A percentile compares a stretch with the other conserved stretches of the same genome.
Evolutionary conservation across 768 basidiomycete species (phyloP).

Genomic region (Nidula microcarpa): DNA sequence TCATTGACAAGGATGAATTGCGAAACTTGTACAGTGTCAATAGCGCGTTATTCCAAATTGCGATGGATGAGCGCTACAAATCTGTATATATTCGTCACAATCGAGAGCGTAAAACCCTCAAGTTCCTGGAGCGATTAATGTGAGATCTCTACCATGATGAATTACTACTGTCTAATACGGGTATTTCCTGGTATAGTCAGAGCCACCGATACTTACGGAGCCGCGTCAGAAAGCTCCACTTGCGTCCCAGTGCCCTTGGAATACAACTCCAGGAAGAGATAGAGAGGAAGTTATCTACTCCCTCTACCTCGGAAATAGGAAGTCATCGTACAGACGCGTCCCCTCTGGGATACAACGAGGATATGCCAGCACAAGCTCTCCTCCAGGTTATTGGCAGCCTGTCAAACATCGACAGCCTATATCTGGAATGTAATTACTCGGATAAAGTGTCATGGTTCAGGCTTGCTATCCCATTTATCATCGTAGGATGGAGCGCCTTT

Average conservation of each 20-base stretch:
- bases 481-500: conserved; percentile 16
- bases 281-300: neutral
- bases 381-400: neutral
- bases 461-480: conserved; percentile 7
- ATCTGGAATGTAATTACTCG: neutral
- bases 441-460: neutral
- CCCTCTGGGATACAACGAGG: neutral
- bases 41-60: conserved; percentile 11
- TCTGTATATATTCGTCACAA: neutral
- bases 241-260: neutral
- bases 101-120: neutral
- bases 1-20: conserved; percentile 10
- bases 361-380: neutral
- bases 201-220: neutral
- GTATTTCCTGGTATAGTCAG: neutral
- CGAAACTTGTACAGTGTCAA: conserved; percentile 15
- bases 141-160: neutral
- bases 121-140: neutral
- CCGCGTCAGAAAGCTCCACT: neutral
- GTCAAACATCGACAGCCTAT: neutral
- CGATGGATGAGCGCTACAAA: conserved; percentile 14
- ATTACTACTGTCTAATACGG: neutral
- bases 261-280: neutral
- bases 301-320: too few species aligned
- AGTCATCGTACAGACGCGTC: neutral